Evolutionary conservation across 148 eudicot genomes (phyloP), one percentile per base, ranked within the genome.

Genomic region (Fagopyrum homotropicum): DNA sequence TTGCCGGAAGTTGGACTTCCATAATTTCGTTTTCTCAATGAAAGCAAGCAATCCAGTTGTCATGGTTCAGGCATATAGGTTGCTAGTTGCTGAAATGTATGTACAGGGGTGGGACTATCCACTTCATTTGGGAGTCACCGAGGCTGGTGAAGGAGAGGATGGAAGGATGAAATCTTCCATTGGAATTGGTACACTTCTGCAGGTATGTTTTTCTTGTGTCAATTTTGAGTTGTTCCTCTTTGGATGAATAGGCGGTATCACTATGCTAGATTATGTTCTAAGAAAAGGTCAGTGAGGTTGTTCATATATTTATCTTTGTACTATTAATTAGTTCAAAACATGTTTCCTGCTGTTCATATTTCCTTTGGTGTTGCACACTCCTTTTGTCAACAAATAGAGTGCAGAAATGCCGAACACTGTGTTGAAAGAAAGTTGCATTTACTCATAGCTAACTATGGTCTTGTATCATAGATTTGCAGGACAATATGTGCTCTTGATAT

Each of bases 121-220:
- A 26, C 82, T 94, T 63, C 98, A 92, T 74, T 83, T 94, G 83
- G 98, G 98, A 81, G 98, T 94, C 64, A 94, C 98, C 45, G 98
- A 94, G 82, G 98, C 98, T 59, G 98, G 98, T 45, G 98, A 94
- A 80, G 98, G 97, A 80, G 98, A 94, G 82, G 98, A 94, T 85
- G 98, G 98, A 57, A 80, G 98, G 69, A 94, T 94, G 98, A 94
- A 94, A 82, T 94, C 98, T 76, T 96, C 98, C 15, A 94, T 94
- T 75, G 98, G 98, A 14, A 94, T 94, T 76, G 98, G 98, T 68
- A 92, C 98, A 77, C 98, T 94, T 89, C 98, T 94, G 75, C 97
- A 89, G 96, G 98, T 94, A 69, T 3, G 44, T 45, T 75, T 9
- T 59, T 15, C 75, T 75, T 19, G 5, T 59, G 48, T 40, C 72